Conservation (phyloP, 2,329 filamentous ascomycete species). For the Lecanicillium sp. region DNA sequence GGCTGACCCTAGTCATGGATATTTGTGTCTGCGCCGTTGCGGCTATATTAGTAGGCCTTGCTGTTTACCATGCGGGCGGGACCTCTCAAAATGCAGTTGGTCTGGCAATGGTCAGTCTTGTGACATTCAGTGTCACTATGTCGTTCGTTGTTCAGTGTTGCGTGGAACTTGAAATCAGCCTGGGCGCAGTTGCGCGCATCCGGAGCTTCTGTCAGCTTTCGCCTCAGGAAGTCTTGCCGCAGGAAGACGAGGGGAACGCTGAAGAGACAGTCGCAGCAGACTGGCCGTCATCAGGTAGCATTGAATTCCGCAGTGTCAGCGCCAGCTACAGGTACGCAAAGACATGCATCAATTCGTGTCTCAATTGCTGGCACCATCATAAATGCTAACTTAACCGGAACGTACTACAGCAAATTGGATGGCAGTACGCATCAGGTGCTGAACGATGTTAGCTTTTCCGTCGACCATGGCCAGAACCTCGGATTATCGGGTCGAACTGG, state of each 20-base stretch:
- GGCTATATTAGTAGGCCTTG: conserved; percentile 22
- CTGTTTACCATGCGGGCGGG: conserved; percentile 9
- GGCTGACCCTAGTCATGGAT: conserved; percentile 41
- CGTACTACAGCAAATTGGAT: neutral
- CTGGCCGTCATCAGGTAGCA: neutral
- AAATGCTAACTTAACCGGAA: too few relatives aligned
- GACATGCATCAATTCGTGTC: too few relatives aligned
- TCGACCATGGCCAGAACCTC: neutral
- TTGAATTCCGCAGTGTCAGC: conserved; percentile 3
- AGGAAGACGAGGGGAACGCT: too few relatives aligned
- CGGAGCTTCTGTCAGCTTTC: neutral
- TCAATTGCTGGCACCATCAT: too few relatives aligned
- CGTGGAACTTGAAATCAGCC: neutral
- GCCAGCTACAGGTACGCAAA: conserved; percentile 7
- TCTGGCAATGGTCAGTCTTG: neutral
- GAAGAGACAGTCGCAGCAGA: neutral
- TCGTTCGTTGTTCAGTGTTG: neutral
- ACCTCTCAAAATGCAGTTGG: neutral
- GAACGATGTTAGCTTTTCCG: neutral
- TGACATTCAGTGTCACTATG: neutral
- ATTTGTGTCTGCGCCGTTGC: conserved; percentile 23
- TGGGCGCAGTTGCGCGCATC: conserved; percentile 3
- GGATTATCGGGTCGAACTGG: conserved; percentile 3
- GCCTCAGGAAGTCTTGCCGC: neutral
- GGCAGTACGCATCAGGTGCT: neutral